Evolutionary conservation across 257 asterid genomes (phyloP), one percentile per base, ranked within the genome.

Genomic region (Buddleja alternifolia): DNA sequence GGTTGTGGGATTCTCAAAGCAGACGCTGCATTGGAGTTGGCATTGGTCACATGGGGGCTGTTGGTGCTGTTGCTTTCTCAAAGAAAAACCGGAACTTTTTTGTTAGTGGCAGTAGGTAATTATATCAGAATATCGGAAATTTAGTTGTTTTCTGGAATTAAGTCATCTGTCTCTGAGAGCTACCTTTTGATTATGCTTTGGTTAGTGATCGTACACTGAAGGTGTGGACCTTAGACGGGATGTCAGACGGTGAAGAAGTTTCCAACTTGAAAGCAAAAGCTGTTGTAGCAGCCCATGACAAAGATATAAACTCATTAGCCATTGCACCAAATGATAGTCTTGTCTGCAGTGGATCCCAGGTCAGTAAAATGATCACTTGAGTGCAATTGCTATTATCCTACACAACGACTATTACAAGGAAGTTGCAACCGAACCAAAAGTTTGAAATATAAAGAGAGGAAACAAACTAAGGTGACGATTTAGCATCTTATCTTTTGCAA

Each of bases 311-410:
- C 79, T 84, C 97, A 0, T 44, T 94, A 68, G 99, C 99, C 24
- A 67, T 91, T 74, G 88, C 99, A 41, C 97, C 97, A 53, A 85
- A 94, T 76, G 99, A 89, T 64, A 85, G 89, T 83, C 96, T 94
- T 78, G 95, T 91, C 73, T 94, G 99, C 70, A 94, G 97, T 77
- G 99, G 97, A 42, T 94, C 99, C 53, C 96, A 91, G 99, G 99
- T 94, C 64, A 64, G 86, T 70, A 44, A 70, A 39, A 40, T 60
- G 36, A 72, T 9, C 39, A 32, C 12, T 55, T 37, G 24, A 20
- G 20, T 54, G 41, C 24, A 29, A 44, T 63, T 41, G 21, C 57
- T 72, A 9, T 16, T 48, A 0, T 34, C 24, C 60, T 14, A 46
- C 40, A 23, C 12, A 41, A 16, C 50, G 48, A 29, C 36, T 14